phyloP scores from a whole-genome alignment of 176 grass and related monocot genomes.

The Hordeum vulgare region DNA sequence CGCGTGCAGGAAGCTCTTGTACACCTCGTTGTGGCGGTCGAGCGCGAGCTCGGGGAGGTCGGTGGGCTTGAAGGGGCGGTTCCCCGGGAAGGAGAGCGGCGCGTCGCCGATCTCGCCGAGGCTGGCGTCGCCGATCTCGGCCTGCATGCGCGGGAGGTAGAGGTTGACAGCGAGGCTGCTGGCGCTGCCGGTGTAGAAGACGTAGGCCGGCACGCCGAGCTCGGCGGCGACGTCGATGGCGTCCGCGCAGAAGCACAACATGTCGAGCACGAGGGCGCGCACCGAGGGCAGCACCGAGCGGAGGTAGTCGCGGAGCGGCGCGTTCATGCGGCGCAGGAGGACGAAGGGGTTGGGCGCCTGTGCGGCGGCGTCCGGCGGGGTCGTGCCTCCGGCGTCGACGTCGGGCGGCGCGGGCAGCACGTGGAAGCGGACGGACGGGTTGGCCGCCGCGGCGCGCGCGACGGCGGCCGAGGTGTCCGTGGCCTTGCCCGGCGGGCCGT shows the following conservation, averaged over 20 bases:
- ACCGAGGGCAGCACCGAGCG: background rate
- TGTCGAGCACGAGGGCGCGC: background rate
- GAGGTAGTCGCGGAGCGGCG: constrained; percentile 1
- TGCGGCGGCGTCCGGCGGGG: background rate
- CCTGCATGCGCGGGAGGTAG: constrained; percentile 3
- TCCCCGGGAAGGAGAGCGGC: background rate
- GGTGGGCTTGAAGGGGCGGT: background rate
- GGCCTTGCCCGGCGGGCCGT: constrained; percentile 8
- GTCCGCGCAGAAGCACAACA: constrained; percentile 12
- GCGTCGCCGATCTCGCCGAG: background rate
- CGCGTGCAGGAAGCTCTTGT: background rate
- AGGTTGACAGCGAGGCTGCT: constrained; percentile 4
- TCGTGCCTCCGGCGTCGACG: background rate
- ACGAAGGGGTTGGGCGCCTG: background rate
- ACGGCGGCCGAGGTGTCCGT: constrained; percentile 6
- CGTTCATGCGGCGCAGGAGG: background rate
- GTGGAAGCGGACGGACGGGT: constrained; percentile 45
- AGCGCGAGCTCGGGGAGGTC: background rate
- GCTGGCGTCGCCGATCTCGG: background rate
- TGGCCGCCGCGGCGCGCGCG: constrained; percentile 2
- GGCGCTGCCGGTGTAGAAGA: background rate
- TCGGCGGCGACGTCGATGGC: background rate
- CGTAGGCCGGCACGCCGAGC: background rate
- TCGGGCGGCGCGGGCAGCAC: constrained; percentile 22
- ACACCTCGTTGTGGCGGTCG: constrained; percentile 2